Evolutionary conservation across 2,329 filamentous ascomycete genomes (phyloP).

Genomic region (Clonostachys rhizophaga): DNA sequence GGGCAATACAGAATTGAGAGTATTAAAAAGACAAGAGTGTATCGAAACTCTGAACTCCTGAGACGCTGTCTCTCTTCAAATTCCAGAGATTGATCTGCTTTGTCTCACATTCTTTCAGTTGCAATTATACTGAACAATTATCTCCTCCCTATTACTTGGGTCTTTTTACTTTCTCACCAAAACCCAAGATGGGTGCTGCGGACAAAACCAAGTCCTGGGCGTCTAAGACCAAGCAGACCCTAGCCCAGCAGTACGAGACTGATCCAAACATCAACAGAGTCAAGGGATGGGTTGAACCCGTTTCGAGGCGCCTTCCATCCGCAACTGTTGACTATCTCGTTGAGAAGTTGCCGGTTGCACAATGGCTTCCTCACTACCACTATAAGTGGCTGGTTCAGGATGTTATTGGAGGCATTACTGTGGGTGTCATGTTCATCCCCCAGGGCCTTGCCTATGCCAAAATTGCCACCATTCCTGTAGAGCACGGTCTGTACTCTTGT

Average conservation of each 20-base stretch:
- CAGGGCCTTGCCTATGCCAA: constrained; percentile 59
- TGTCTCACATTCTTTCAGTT: no score
- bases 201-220: constrained; percentile 2
- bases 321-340: constrained; percentile 49
- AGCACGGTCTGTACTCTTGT: constrained; percentile 54
- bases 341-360: constrained; percentile 57
- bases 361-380: constrained; percentile 60
- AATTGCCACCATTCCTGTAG: constrained; percentile 56
- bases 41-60: no score
- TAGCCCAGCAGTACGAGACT: constrained; percentile 11
- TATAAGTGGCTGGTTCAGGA: constrained; percentile 58
- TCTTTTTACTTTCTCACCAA: no score
- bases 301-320: constrained; percentile 34
- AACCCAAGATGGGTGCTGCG: neutral
- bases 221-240: constrained; percentile 8
- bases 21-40: no score
- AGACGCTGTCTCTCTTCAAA: no score
- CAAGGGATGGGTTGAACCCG: constrained; percentile 12
- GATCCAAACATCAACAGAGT: constrained; percentile 17
- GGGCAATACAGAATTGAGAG: no score
- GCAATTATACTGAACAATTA: no score
- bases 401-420: constrained; percentile 54
- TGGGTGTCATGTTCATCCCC: constrained; percentile 57
- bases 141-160: no score
- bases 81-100: no score